Base-by-base conservation (phyloP, 2,329 filamentous ascomycete genomes). In the Talaromyces sp. region DNA sequence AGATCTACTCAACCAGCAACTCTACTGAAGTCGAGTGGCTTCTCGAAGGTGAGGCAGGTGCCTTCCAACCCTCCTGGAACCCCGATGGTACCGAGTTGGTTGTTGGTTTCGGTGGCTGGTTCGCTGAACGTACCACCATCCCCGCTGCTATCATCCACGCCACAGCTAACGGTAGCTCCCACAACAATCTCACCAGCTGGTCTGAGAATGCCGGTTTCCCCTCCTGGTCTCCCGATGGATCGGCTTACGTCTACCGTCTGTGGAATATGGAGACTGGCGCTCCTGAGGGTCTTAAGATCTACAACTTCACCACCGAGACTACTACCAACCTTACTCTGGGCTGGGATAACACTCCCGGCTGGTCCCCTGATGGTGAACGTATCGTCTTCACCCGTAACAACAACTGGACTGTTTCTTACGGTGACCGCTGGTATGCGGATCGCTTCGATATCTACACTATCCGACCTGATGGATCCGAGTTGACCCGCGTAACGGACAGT, bases 361-460 rank as follows among this genome's bases (percentile, higher is more conserved):
- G 52, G 33, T 58, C 60, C 4, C 60, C 57, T 0, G 50, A 58
- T 30, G 56, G 60, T 6, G 49, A 57, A 32, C 48, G 55, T 4
- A 51, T 60, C 9, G 45, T 61, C 0, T 64, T 64, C 46, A 63
- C 60, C 6, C 58, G 61, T 19, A 61, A 62, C 20, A 49, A 48
- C 22, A 61, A 51, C 46, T 51, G 37, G 27, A 55, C 50, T 7
- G 47, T 35, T 1, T 39, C 33, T 5, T 47, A 47, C 16, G 45
- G 45, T 17, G 16, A 20, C 17, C 45, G 45, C 9, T 47, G 45
- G 45, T 47, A 39, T 10, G 45, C 9, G 4, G 45, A 47, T 39
- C 45, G 45, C 44, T 77, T 72, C 49, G 74, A 78, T 30, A 61
- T 78, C 22, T 75, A 66, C 53, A 78, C 74, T 2, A 76, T 77